Percentiles rank a stretch among this genome's conserved stretches.
Evolutionary conservation across 176 grass and related monocot genomes (phyloP).

Genomic region (Miscanthus lutarioriparius): DNA sequence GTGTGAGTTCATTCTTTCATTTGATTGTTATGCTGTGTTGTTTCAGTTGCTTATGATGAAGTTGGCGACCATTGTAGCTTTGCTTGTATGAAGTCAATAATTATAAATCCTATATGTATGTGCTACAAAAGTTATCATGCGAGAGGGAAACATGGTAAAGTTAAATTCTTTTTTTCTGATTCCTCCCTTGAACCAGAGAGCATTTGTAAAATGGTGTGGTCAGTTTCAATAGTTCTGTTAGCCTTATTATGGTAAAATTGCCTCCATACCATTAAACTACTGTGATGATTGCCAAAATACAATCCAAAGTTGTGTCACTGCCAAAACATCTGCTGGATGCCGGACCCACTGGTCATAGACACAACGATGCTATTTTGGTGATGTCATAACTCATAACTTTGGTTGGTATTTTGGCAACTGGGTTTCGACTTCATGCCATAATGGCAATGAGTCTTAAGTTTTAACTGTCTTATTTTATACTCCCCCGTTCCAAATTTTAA

Average conservation of each 20-base stretch:
- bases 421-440: not conserved
- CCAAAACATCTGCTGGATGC: not conserved
- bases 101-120: not conserved
- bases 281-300: not conserved
- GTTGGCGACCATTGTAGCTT: not conserved
- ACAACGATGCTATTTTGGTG: not conserved
- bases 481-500: not conserved
- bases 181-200: not conserved
- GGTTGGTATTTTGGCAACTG: not conserved
- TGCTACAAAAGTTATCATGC: not conserved
- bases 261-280: not conserved
- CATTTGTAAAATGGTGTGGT: not conserved
- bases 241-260: not conserved
- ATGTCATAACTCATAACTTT: not conserved
- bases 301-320: not conserved
- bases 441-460: not conserved
- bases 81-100: not conserved
- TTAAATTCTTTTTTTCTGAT: not conserved
- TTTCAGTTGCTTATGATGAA: conserved; percentile 28
- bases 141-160: not conserved
- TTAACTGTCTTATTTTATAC: conserved; percentile 5
- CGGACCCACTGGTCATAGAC: not conserved
- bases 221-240: not conserved
- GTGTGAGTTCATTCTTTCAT: conserved; percentile 49
- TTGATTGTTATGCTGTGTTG: conserved; percentile 26